Percentiles rank a stretch among this genome's conserved stretches.
Evolutionary conservation across 805 yeast species (phyloP).

Genomic region (Cyberlindnera euphorbiae): DNA sequence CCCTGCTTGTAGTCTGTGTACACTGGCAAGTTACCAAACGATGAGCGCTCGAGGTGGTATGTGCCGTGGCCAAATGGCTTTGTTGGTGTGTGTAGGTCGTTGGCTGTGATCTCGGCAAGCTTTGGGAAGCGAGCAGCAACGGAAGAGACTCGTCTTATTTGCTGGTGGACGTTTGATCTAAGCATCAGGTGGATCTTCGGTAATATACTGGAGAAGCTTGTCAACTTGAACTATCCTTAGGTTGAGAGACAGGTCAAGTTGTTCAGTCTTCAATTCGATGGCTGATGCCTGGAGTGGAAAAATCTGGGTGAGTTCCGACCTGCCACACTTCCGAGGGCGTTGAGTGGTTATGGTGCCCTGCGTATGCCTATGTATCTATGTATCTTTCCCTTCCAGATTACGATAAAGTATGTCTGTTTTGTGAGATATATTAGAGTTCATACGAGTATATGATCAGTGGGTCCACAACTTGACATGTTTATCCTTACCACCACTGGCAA

Average conservation of each 20-base stretch:
- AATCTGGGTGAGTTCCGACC: background rate
- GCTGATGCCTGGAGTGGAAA: background rate
- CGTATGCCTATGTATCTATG: no score
- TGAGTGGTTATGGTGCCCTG: background rate
- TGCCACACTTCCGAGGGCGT: background rate
- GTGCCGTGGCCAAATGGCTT: slow-evolving; percentile 25
- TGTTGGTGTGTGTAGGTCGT: slow-evolving; percentile 23
- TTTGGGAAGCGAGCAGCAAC: slow-evolving; percentile 23
- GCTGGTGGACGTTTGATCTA: slow-evolving; percentile 4
- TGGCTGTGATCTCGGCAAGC: slow-evolving; percentile 26
- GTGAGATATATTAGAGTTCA: no score
- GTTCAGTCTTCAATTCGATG: no score
- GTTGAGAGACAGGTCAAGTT: no score
- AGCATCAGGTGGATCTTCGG: no score
- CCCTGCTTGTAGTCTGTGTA: slow-evolving; percentile 65
- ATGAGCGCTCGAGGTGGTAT: slow-evolving; percentile 42
- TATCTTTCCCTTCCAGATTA: no score
- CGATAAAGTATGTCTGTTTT: no score
- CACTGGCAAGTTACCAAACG: slow-evolving; percentile 74
- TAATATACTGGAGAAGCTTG: no score
- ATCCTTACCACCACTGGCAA: slow-evolving; percentile 98
- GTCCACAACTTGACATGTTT: slow-evolving; percentile 93
- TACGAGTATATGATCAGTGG: slow-evolving; percentile 34
- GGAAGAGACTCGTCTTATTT: slow-evolving; percentile 16
- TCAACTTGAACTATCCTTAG: no score